Evolutionary conservation across 2,329 filamentous ascomycete species (phyloP), one percentile per base, ranked within the genome.

Genomic region (Chaetomium sp.): DNA sequence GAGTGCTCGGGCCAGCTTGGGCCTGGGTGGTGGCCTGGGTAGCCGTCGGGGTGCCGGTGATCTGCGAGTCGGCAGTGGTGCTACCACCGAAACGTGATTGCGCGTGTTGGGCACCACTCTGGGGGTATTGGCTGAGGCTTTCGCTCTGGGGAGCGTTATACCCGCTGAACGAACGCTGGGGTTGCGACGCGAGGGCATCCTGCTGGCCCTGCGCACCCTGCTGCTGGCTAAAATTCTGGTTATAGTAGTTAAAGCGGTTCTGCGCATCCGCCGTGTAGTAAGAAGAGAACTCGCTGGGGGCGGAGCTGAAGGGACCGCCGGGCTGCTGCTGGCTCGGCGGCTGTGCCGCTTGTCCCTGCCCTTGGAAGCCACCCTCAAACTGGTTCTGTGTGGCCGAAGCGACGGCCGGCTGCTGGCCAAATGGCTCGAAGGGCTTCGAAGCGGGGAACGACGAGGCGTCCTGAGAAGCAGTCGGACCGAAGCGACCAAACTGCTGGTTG

Each of bases 41-140:
- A 42, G 94, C 93, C 2, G 93, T 97, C 72, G 90, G 94, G 76
- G 95, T 90, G 53, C 93, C 94, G 75, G 92, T 97, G 80, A 90
- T 92, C 73, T 93, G 91, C 67, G 86, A 85, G 62, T 96, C 92
- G 68, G 87, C 82, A 66, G 83, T 79, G 33, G 70, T 59, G 8
- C 65, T 70, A 29, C 82, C 78, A 55, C 80, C 81, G 69, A 80
- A 81, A 33, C 83, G 83, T 53, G 88, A 89, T 60, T 87, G 84
- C 4, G 86, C 84, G 69, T 83, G 84, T 75, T 79, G 88, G 73
- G 89, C 89, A 70, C 89, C 90, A 75, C 87, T 91, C 75, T 93
- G 91, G 47, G 90, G 87, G 75, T 92, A 93, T 73, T 84, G 88
- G 80, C 82, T 86, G 73, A 84, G 80, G 74, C 83, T 89, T 76